A percentile compares a stretch with the other conserved stretches of the same genome.
phyloP scores from a whole-genome alignment of 805 yeast species.

The Saturnispora gosingensis region DNA sequence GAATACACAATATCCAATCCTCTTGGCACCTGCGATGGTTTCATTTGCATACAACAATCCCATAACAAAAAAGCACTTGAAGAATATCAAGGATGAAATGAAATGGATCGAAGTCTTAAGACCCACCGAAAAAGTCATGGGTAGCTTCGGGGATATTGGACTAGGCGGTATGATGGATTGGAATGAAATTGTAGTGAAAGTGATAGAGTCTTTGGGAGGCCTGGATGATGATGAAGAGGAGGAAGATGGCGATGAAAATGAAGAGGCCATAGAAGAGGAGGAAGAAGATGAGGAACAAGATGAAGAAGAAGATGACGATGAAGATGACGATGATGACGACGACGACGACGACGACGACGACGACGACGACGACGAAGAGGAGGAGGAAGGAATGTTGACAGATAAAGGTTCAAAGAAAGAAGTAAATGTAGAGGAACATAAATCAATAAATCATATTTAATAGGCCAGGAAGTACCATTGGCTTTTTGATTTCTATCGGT shows the following conservation, averaged over 20 bases:
- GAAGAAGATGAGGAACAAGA: constrained; percentile 24
- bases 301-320: constrained; percentile 22
- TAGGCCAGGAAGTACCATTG: neutral
- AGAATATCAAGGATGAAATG: constrained; percentile 49
- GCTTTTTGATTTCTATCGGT: neutral
- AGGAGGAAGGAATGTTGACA: neutral
- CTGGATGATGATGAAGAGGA: constrained; percentile 46
- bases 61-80: constrained; percentile 45
- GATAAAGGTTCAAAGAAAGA: neutral
- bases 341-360: constrained; percentile 16
- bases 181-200: constrained; percentile 49
- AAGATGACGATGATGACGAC: constrained; percentile 20
- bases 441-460: neutral
- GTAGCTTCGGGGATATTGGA: constrained; percentile 48
- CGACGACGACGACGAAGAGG: constrained; percentile 10
- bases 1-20: constrained; percentile 49
- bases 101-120: constrained; percentile 52
- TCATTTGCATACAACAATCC: constrained; percentile 50
- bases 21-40: constrained; percentile 54
- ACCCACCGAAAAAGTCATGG: constrained; percentile 52
- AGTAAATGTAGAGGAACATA: neutral
- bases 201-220: constrained; percentile 43
- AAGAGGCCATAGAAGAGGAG: constrained; percentile 16
- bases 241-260: constrained; percentile 13
- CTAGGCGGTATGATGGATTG: constrained; percentile 66